A percentile compares a stretch with the other conserved stretches of the same genome.
Conservation (phyloP, 768 basidiomycete species). For the Termitomyces sp. region DNA sequence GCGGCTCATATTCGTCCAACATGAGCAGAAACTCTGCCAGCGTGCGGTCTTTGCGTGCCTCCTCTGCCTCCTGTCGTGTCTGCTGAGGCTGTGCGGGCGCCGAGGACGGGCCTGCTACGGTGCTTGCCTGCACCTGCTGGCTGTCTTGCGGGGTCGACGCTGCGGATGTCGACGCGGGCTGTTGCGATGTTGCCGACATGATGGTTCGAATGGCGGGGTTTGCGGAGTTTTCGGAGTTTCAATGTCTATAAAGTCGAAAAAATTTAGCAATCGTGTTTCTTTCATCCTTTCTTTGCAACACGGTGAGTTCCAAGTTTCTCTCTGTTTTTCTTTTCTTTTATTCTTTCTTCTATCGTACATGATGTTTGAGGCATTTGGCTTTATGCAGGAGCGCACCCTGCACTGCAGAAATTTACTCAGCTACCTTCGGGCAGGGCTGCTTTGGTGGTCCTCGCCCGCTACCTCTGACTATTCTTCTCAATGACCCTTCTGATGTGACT, state of each 20-base stretch:
- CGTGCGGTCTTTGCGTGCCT: constrained; percentile 84
- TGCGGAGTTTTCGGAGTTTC: constrained; percentile 30
- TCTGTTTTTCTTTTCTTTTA: constrained; percentile 7
- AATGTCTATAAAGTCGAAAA: constrained; percentile 17
- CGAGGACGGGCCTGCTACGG: constrained; percentile 24
- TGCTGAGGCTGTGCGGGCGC: constrained; percentile 29
- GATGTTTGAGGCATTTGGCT: constrained; percentile 97
- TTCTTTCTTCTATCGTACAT: constrained; percentile 20
- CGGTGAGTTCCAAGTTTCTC: too few relatives aligned
- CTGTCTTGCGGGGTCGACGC: constrained; percentile 20
- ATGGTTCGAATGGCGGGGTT: constrained; percentile 15
- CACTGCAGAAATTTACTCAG: constrained; percentile 85
- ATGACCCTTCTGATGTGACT: neutral
- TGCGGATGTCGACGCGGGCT: constrained; percentile 24
- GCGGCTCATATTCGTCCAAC: constrained; percentile 94
- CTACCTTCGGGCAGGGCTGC: constrained; percentile 71
- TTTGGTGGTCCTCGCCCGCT: constrained; percentile 43
- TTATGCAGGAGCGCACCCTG: constrained; percentile 64
- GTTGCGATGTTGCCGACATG: constrained; percentile 28
- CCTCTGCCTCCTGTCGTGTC: constrained; percentile 69
- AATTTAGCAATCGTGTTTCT: neutral
- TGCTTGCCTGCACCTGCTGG: constrained; percentile 18
- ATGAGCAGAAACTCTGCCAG: constrained; percentile 91
- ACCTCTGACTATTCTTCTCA: constrained; percentile 24
- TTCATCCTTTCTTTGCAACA: too few relatives aligned